Base-by-base conservation (phyloP, 2,329 filamentous ascomycete genomes). In the Colletotrichum sp. region DNA sequence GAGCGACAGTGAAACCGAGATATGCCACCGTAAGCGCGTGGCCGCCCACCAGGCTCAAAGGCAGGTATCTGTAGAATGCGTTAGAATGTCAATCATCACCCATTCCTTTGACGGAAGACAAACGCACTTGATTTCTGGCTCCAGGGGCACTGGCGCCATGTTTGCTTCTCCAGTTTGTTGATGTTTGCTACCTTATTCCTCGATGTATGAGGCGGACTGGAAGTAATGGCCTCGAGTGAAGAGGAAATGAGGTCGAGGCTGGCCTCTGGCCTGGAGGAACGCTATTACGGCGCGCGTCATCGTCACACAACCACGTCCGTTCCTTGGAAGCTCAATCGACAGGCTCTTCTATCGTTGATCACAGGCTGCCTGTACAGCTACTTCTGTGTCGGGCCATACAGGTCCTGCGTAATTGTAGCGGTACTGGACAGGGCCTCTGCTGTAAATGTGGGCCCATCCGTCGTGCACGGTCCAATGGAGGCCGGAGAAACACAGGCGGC, bases 121-220 rank as follows among this genome's bases (percentile, higher is more conserved):
- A 66, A 72, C 74, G 24, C 36, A 79, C 78, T 74, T 77, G 51
- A 78, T 73, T 51, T 77, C 66, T 27, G 75, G 70, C n/a, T 79
- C 77, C 16, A 78, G 47, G 15, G 75, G 77, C 21, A 80, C 78
- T 8, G 78, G 78, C 38, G 78, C 78, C 79, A 80, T 80, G 51
- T 51, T 59, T 59, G 13, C 21, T 61, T 43, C 51, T 34, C 55
- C 31, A 16, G 21, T 36, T 5, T 47, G 38, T 47, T n/a, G 38
- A 47, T 27, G 43, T 24, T 55, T 59, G 55, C 13, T 27, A 18
- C 27, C 21, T 64, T 62, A 11, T 21, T 8, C 21, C 34, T 68
- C 34, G 47, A 27, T 58, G 58, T 55, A 24, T 51, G 58, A 36
- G 38, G 51, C 24, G 21, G 34, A 12, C 18, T 13, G 43, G 9